Conservation (phyloP, 108 stramenopile species). For the Craspedostauros australis region DNA sequence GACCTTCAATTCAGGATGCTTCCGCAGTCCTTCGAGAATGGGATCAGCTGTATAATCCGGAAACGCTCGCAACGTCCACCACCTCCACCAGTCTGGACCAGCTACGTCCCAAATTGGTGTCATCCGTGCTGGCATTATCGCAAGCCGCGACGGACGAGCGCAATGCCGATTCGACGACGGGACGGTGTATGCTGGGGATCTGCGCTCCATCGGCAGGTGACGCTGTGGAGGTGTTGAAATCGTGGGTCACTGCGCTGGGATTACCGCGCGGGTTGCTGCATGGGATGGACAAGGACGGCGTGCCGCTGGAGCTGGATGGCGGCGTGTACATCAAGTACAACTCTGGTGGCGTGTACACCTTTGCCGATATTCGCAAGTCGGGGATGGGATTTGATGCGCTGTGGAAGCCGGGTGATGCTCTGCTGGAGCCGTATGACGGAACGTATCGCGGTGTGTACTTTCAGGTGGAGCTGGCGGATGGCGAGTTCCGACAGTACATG, state of each 20-base stretch:
- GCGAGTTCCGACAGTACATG: conserved; percentile 70
- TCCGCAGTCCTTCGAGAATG: conserved; percentile 19
- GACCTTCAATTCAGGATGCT: conserved; percentile 26
- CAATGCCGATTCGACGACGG: conserved; percentile 40
- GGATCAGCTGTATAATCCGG: conserved; percentile 23
- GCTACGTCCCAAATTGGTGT: neutral
- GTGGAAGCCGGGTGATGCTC: conserved; percentile 83
- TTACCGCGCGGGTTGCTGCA: conserved; percentile 79
- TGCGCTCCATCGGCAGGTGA: conserved; percentile 70
- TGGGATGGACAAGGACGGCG: conserved; percentile 82
- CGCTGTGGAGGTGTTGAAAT: conserved; percentile 59
- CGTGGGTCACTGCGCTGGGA: conserved; percentile 51
- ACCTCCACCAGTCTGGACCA: neutral
- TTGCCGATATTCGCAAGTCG: conserved; percentile 58
- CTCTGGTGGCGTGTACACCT: conserved; percentile 75
- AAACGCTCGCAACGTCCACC: neutral
- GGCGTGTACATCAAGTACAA: conserved; percentile 84
- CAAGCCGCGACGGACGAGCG: conserved; percentile 40
- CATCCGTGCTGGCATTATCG: conserved; percentile 18
- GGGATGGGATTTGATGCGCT: conserved; percentile 78
- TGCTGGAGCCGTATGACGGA: conserved; percentile 80
- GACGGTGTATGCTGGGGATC: conserved; percentile 75
- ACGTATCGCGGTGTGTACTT: conserved; percentile 83
- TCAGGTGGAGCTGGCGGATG: conserved; percentile 77
- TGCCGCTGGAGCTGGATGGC: conserved; percentile 58